Evolutionary conservation across 2,329 filamentous ascomycete genomes (phyloP).

Genomic region (Cladosporium cucumerinum): DNA sequence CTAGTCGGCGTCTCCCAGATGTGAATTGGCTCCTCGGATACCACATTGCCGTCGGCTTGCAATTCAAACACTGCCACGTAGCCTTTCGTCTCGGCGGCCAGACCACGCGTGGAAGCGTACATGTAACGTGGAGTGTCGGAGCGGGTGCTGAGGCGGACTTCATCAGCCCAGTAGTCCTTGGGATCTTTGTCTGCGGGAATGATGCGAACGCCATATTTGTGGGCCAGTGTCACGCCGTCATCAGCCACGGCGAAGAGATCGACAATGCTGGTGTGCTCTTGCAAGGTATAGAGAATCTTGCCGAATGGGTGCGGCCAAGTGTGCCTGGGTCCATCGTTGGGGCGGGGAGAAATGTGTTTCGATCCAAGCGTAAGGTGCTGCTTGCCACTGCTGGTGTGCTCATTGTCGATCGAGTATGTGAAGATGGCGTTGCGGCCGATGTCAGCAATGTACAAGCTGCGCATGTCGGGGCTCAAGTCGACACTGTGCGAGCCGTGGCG

Average conservation of each 20-base stretch:
- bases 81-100: conserved; percentile 32
- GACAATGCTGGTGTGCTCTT: conserved; percentile 38
- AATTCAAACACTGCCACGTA: conserved; percentile 33
- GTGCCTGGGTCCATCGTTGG: conserved; percentile 35
- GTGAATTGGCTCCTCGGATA: conserved; percentile 27
- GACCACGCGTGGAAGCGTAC: conserved; percentile 35
- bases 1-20: conserved; percentile 37
- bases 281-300: conserved; percentile 33
- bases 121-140: conserved; percentile 31
- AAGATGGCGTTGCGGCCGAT: conserved; percentile 38
- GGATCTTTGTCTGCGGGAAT: conserved; percentile 33
- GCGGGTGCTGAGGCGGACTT: conserved; percentile 33
- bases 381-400: conserved; percentile 21
- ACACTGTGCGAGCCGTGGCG: conserved; percentile 35
- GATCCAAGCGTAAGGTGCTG: conserved; percentile 26
- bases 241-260: conserved; percentile 31
- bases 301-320: conserved; percentile 36
- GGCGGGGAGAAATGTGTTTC: conserved; percentile 32
- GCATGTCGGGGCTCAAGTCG: conserved; percentile 32
- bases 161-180: conserved; percentile 36
- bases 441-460: conserved; percentile 33
- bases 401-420: conserved; percentile 29
- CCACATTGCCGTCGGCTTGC: conserved; percentile 27
- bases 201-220: conserved; percentile 30
- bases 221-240: conserved; percentile 30